Percentiles rank a stretch among this genome's conserved stretches.
Evolutionary conservation across 2,329 filamentous ascomycete genomes (phyloP).

Genomic region (Aspergillus udagawae): DNA sequence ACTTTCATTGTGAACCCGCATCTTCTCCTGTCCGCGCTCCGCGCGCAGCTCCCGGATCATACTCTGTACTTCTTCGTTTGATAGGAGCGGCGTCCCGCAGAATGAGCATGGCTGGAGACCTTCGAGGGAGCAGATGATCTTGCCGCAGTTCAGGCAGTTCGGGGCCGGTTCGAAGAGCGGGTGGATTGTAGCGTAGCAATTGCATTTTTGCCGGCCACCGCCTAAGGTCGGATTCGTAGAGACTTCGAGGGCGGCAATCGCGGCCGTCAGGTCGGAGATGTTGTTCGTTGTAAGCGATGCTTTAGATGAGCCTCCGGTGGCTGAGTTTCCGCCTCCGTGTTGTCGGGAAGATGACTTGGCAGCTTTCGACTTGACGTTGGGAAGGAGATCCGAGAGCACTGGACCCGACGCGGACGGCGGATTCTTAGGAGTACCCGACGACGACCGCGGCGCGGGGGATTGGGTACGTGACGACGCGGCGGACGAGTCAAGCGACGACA

Average conservation of each 20-base stretch:
- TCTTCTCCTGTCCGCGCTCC: constrained; percentile 81
- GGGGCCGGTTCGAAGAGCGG: constrained; percentile 86
- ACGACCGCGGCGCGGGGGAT: constrained; percentile 31
- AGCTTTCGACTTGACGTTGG: constrained; percentile 57
- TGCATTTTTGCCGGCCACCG: constrained; percentile 66
- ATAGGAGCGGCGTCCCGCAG: constrained; percentile 72
- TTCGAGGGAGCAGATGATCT: constrained; percentile 92
- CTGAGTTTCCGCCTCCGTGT: constrained; percentile 56
- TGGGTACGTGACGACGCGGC: constrained; percentile 44
- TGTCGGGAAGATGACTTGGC: constrained; percentile 69
- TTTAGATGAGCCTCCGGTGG: constrained; percentile 62
- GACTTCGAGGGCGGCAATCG: constrained; percentile 86
- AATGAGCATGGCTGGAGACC: constrained; percentile 92
- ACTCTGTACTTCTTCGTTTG: constrained; percentile 67
- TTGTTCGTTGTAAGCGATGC: constrained; percentile 44
- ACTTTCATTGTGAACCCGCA: constrained; percentile 69
- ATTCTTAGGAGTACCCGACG: constrained; percentile 34
- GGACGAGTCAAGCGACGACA: constrained; percentile 38
- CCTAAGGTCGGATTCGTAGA: constrained; percentile 76
- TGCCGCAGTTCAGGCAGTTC: constrained; percentile 88
- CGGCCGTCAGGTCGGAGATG: constrained; percentile 60
- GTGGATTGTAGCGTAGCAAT: constrained; percentile 83
- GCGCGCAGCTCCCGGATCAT: constrained; percentile 82
- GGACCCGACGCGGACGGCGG: constrained; percentile 70
- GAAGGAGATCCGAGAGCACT: constrained; percentile 71